Evolutionary conservation across 805 yeast species (phyloP), one percentile per base, ranked within the genome.

Genomic region (Candida rishiriensis): DNA sequence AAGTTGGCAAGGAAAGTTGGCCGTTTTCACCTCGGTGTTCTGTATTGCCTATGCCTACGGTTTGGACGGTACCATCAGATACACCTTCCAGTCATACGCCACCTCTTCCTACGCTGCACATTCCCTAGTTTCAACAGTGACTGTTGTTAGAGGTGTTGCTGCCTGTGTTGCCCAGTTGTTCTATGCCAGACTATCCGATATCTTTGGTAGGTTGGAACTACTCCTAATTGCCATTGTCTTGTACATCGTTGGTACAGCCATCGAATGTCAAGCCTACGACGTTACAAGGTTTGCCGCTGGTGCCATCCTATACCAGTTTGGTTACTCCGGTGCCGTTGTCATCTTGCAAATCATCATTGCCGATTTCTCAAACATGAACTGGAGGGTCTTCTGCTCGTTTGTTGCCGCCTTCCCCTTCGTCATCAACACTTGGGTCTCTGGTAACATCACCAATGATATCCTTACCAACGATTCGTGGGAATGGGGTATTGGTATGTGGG

Each of bases 401-500:
- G 66, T 81, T 32, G 88, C 90, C 18, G 78, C 88, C 3, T 69
- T 79, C 55, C 91, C 91, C 2, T 82, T 75, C 54, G 77, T 85
- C 54, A 80, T 86, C 63, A 85, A 83, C 64, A 81, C 91, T 13
- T 86, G 93, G 93, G 72, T 84, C 44, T 65, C 81, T 28, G 91
- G 88, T 57, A 68, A 80, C 53, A 69, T 85, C 39, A 64, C 75
- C 13, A 63, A 63, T 31, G 61, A 71, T 44, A 65, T 65, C 30
- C n/a, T 52, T 16, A 18, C 15, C 2, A 65, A 65, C 11, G 63
- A 63, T 11, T 53, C 71, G 30, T 82, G 88, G 83, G 71, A 79
- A 11, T 85, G 90, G 90, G 83, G 83, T 55, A 78, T 83, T 53
- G 89, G 83, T 34, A 83, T 85, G 76, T 85, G 85, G 85, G 88